Percentiles rank a stretch among this genome's conserved stretches.
Conservation (phyloP, 225 moss, liverwort and hornwort genomes). For the Polytrichum formosum region DNA sequence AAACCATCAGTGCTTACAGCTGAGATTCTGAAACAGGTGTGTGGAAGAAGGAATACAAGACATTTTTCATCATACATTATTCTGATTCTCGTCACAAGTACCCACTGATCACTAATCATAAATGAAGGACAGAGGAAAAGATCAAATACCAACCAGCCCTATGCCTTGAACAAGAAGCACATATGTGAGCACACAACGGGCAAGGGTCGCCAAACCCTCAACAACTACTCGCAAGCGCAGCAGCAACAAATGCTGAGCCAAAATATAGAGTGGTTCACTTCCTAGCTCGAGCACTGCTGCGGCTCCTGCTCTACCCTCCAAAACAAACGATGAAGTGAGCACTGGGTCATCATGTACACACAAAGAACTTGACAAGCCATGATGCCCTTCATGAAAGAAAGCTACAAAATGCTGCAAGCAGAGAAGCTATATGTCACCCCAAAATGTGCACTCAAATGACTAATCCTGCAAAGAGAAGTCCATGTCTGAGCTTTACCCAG, state of each 20-base stretch:
- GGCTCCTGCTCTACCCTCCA: constrained; percentile 57
- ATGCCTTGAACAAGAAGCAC: constrained; percentile 57
- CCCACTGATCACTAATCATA: not conserved
- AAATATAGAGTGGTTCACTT: constrained; percentile 89
- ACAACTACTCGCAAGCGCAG: constrained; percentile 66
- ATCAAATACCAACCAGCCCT: constrained; percentile 46
- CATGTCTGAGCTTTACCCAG: constrained; percentile 53
- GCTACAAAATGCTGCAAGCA: not conserved
- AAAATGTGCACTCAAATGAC: not conserved
- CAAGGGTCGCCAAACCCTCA: constrained; percentile 69
- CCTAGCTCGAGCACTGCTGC: constrained; percentile 83
- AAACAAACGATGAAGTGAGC: constrained; percentile 23
- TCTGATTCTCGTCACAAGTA: constrained; percentile 4
- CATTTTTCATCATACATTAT: no score
- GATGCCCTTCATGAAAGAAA: not conserved
- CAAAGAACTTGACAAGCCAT: not conserved
- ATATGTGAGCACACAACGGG: constrained; percentile 78
- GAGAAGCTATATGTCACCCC: not conserved
- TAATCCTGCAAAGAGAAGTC: not conserved
- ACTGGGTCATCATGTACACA: not conserved
- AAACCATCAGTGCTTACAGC: not conserved
- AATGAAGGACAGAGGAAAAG: no score
- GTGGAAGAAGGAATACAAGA: no score
- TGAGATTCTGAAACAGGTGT: not conserved
- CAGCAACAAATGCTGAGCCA: constrained; percentile 74